Conservation (phyloP, 768 basidiomycete genomes). For the Agrocybe pediades region DNA sequence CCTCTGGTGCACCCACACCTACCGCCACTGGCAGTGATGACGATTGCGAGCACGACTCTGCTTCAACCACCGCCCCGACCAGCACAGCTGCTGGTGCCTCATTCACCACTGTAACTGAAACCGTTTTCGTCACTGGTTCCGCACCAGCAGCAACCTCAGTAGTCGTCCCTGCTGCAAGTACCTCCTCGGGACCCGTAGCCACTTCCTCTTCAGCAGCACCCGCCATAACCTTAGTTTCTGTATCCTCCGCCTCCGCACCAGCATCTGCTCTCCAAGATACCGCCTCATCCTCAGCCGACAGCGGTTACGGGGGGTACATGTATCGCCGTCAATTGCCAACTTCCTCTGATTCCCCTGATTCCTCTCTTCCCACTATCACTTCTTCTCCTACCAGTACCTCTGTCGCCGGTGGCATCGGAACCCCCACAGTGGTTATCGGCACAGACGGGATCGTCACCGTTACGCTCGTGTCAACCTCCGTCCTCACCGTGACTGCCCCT, state of each 20-base stretch:
- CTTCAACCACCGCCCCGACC: background rate
- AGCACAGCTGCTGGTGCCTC: constrained; percentile 10
- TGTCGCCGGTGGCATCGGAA: background rate
- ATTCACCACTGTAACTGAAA: constrained; percentile 30
- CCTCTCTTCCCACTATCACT: background rate
- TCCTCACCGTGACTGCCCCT: background rate
- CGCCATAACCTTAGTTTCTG: background rate
- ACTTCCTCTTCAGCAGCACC: constrained; percentile 12
- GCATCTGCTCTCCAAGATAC: background rate
- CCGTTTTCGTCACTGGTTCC: constrained; percentile 36
- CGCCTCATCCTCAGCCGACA: background rate
- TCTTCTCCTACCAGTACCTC: background rate
- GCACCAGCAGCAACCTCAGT: constrained; percentile 22
- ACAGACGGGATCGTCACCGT: background rate
- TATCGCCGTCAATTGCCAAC: background rate
- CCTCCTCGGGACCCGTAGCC: constrained; percentile 13
- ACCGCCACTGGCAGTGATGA: too few relatives aligned
- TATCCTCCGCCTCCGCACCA: background rate
- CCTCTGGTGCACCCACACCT: constrained; percentile 12
- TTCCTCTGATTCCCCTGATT: background rate
- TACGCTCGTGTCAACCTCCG: background rate
- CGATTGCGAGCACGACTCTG: background rate
- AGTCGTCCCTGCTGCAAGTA: constrained; percentile 23
- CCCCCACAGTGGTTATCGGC: background rate
- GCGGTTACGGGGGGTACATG: background rate